phyloP scores from a whole-genome alignment of 495 filamentous ascomycete genomes.

The Podospora didyma region DNA sequence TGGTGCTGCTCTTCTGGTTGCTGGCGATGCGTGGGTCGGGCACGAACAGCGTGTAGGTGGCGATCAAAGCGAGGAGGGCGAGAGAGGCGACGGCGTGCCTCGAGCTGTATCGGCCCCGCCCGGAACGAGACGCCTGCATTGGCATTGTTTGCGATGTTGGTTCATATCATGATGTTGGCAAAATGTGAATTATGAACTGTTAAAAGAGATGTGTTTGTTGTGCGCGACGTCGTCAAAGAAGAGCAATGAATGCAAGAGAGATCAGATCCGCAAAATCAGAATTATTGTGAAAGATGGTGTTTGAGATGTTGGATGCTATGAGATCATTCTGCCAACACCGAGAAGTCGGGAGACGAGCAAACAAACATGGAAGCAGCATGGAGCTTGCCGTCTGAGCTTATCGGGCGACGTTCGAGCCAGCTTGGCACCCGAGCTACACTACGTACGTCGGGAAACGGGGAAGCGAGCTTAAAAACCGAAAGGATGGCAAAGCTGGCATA shows the following conservation, averaged over 20 bases:
- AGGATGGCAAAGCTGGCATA: background rate
- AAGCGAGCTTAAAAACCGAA: too few species aligned
- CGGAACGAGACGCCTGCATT: constrained; percentile 16
- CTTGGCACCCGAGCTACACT: background rate
- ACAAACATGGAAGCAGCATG: background rate
- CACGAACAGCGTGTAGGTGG: constrained; percentile 29
- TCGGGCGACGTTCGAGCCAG: background rate
- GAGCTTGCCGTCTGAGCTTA: background rate
- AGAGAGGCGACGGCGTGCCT: constrained; percentile 36
- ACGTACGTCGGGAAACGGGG: background rate
- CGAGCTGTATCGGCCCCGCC: constrained; percentile 24
- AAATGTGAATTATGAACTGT: background rate
- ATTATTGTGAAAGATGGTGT: background rate
- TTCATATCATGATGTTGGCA: constrained; percentile 11
- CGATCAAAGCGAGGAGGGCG: constrained; percentile 33
- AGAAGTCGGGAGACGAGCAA: background rate
- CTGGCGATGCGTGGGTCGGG: constrained; percentile 5
- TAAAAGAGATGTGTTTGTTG: background rate
- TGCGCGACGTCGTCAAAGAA: too few species aligned
- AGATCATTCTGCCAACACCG: constrained; percentile 8
- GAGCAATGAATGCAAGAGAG: background rate
- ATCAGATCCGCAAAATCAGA: too few species aligned
- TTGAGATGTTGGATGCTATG: constrained; percentile 5
- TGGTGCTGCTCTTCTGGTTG: background rate
- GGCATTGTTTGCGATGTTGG: background rate